Percentiles rank a stretch among this genome's conserved stretches.
Evolutionary conservation across 495 filamentous ascomycete species (phyloP).

Genomic region (Aspergillus cavernicola): DNA sequence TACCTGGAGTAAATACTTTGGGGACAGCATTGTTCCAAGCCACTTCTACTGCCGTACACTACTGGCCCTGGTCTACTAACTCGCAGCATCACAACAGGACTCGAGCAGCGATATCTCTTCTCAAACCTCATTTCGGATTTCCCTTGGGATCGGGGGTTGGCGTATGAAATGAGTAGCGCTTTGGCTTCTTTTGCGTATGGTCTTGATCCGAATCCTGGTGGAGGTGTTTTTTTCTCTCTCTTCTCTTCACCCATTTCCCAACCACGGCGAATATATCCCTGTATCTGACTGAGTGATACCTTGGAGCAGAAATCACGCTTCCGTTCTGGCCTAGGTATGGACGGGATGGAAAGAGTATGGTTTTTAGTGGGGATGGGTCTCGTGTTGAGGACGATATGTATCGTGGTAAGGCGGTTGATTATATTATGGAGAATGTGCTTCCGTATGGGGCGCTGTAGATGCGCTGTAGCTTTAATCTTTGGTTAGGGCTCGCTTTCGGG

Average conservation of each 20-base stretch:
- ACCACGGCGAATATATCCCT: background rate
- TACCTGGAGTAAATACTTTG: too few species aligned
- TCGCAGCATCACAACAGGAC: too few species aligned
- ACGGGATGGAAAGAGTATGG: background rate
- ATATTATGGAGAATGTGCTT: background rate
- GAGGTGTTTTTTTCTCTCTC: background rate
- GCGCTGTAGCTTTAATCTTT: background rate
- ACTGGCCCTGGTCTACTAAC: too few species aligned
- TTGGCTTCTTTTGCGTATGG: background rate
- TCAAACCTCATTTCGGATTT: background rate
- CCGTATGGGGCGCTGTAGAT: background rate
- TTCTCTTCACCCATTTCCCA: background rate
- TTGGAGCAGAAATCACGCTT: background rate
- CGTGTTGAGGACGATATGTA: background rate
- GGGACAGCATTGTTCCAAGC: too few species aligned
- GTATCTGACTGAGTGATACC: background rate
- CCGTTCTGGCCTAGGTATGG: background rate
- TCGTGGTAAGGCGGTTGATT: background rate
- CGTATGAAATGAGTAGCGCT: background rate
- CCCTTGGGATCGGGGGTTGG: background rate
- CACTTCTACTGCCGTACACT: too few species aligned
- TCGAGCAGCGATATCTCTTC: too few species aligned
- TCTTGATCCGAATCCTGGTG: background rate
- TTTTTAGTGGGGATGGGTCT: conserved; percentile 1
- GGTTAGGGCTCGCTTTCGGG: too few species aligned